Conservation (phyloP, 148 eudicot species). For the Drosera capensis region DNA sequence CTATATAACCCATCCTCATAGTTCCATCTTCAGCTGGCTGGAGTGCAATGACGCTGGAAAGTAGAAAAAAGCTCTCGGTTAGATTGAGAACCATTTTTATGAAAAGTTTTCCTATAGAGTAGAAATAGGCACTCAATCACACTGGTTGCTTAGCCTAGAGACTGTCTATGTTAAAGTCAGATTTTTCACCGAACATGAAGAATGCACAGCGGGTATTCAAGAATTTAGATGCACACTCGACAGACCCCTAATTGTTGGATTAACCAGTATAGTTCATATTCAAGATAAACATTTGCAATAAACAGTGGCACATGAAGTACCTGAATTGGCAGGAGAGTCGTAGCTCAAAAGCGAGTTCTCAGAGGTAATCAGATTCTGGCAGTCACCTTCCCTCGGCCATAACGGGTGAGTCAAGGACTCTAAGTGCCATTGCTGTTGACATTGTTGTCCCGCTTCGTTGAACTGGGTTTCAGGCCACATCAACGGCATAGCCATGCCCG, state of each 20-base stretch:
- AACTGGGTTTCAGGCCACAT: slow-evolving; percentile 53
- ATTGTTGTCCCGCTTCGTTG: slow-evolving; percentile 33
- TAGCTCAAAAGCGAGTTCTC: slow-evolving; percentile 58
- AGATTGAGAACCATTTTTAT: slow-evolving; percentile 1
- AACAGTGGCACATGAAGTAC: slow-evolving; percentile 14
- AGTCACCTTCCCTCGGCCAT: slow-evolving; percentile 61
- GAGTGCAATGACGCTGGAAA: slow-evolving; percentile 62
- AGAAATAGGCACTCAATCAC: not conserved
- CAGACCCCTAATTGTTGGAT: too few species aligned
- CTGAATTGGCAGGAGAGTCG: slow-evolving; percentile 71
- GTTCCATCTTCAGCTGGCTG: slow-evolving; percentile 68
- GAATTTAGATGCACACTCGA: too few species aligned
- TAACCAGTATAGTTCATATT: not conserved
- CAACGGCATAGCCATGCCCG: slow-evolving; percentile 43
- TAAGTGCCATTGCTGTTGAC: slow-evolving; percentile 44
- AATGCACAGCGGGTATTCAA: too few species aligned
- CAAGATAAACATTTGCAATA: not conserved
- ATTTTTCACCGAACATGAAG: too few species aligned
- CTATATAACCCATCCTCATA: slow-evolving; percentile 24
- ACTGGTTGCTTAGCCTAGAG: too few species aligned
- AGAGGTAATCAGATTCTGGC: slow-evolving; percentile 39
- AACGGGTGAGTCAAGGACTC: slow-evolving; percentile 43
- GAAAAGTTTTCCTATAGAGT: not conserved
- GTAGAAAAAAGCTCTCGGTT: slow-evolving; percentile 4
- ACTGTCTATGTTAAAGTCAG: too few species aligned